A percentile compares a stretch with the other conserved stretches of the same genome.
These are phyloP conservation scores for Juncus effusus DNA, from an alignment of 176 grass and related monocot genomes.

Conservation along the genomic window DNA sequence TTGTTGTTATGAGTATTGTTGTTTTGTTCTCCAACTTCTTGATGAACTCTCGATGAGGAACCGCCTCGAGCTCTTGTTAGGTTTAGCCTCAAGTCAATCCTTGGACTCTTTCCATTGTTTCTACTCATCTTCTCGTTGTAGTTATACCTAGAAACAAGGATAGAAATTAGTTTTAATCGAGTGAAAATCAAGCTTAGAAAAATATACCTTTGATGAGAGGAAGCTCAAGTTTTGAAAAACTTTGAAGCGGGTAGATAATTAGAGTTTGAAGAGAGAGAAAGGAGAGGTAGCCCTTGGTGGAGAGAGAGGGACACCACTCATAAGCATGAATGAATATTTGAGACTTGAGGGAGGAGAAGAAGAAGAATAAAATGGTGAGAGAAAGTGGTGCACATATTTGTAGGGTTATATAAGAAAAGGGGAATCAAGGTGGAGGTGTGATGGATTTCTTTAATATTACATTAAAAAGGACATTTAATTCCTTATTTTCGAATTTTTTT, in stretches of 20 bases:
- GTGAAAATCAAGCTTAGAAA: neutral
- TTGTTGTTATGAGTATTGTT: constrained; percentile 8
- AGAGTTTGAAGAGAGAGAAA: neutral
- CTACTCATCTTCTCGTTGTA: constrained; percentile 55
- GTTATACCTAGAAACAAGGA: neutral
- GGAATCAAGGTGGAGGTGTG: constrained; percentile 35
- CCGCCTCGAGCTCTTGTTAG: constrained; percentile 49
- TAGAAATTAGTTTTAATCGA: neutral
- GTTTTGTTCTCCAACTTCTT: constrained; percentile 10
- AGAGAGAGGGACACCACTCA: constrained; percentile 23
- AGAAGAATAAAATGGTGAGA: neutral
- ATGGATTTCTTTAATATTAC: constrained; percentile 56
- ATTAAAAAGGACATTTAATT: constrained; percentile 46
- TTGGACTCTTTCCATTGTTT: constrained; percentile 74
- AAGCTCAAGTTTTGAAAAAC: neutral
- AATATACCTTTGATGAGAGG: neutral
- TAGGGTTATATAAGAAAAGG: constrained; percentile 52
- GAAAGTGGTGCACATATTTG: constrained; percentile 50
- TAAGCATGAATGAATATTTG: constrained; percentile 27
- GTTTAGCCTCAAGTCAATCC: constrained; percentile 60
- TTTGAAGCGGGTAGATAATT: neutral
- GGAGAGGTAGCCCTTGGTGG: neutral
- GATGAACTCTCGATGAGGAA: constrained; percentile 23
- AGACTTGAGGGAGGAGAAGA: constrained; percentile 22
- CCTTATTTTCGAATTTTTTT: constrained; percentile 21